Conservation (phyloP, 139 green algal species). For the Chlorella sorokiniana region DNA sequence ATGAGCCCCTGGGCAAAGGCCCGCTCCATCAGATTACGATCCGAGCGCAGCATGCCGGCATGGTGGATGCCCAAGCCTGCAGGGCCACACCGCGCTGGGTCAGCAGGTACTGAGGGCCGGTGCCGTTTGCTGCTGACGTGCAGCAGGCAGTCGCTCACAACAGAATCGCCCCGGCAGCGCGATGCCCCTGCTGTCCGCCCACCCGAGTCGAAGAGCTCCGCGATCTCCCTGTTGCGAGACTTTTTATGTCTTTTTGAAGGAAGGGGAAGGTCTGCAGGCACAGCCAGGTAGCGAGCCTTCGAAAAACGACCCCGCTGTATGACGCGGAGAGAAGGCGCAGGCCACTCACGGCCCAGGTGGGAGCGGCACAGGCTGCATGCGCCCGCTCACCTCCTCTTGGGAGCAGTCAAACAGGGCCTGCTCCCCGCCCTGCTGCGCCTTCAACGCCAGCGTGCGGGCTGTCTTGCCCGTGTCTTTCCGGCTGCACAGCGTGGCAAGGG, state of each 20-base stretch:
- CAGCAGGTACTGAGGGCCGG: neutral
- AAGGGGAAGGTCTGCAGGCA: conserved; percentile 14
- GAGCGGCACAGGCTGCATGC: neutral
- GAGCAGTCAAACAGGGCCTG: conserved; percentile 66
- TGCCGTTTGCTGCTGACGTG: neutral
- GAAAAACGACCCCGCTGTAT: too few relatives aligned
- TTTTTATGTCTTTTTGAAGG: conserved; percentile 80
- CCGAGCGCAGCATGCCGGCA: conserved; percentile 95
- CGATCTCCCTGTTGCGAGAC: conserved; percentile 88
- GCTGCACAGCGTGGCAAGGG: conserved; percentile 37
- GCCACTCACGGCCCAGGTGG: neutral
- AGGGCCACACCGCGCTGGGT: too few relatives aligned
- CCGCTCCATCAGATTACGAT: conserved; percentile 91
- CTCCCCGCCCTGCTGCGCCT: conserved; percentile 63
- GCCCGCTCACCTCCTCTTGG: conserved; percentile 32
- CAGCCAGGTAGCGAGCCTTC: neutral
- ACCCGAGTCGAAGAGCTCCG: conserved; percentile 77
- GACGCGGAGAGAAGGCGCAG: neutral
- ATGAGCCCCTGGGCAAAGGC: conserved; percentile 87
- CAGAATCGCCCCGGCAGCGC: too few relatives aligned
- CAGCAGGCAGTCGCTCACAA: neutral
- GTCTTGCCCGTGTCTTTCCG: conserved; percentile 98
- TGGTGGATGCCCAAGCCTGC: conserved; percentile 94
- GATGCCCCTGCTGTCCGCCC: too few relatives aligned
- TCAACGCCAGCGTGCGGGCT: conserved; percentile 71